Conservation (phyloP, 2,329 filamentous ascomycete genomes). For the Colletotrichum shisoi region DNA sequence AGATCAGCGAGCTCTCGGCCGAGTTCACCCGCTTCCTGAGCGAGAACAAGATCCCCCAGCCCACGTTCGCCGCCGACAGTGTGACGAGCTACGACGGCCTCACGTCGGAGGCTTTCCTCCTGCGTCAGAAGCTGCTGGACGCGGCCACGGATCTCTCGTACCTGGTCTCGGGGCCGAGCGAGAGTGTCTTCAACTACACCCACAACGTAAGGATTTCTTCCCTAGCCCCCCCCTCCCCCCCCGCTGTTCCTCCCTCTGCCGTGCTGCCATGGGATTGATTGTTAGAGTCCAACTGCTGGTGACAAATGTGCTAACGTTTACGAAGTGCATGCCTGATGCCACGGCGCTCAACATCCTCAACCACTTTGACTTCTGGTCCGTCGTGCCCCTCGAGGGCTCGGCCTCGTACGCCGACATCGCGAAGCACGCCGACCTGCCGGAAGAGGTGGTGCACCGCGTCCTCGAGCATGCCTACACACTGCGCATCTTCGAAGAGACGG, state of each 20-base stretch:
- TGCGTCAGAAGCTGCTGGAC: slow-evolving; percentile 55
- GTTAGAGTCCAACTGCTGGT: too few species aligned
- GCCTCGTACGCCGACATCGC: slow-evolving; percentile 55
- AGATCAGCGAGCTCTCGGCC: slow-evolving; percentile 55
- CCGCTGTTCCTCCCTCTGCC: too few species aligned
- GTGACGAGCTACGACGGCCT: slow-evolving; percentile 53
- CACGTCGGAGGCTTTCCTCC: slow-evolving; percentile 54
- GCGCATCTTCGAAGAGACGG: slow-evolving; percentile 49
- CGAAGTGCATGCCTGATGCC: slow-evolving; percentile 54
- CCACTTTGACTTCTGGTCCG: slow-evolving; percentile 61
- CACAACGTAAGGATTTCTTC: slow-evolving; percentile 47
- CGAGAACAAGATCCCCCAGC: slow-evolving; percentile 53
- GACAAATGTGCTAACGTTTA: not conserved
- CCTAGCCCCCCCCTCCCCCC: too few species aligned
- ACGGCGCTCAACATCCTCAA: slow-evolving; percentile 58
- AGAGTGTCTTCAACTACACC: slow-evolving; percentile 58
- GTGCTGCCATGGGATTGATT: too few species aligned
- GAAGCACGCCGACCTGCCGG: slow-evolving; percentile 49
- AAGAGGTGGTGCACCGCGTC: slow-evolving; percentile 51
- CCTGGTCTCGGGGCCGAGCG: slow-evolving; percentile 58
- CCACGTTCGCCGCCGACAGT: slow-evolving; percentile 56
- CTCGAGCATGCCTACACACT: slow-evolving; percentile 52
- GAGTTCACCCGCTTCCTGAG: slow-evolving; percentile 52
- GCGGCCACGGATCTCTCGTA: slow-evolving; percentile 57
- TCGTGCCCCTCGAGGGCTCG: slow-evolving; percentile 57